Evolutionary conservation across 2,329 filamentous ascomycete genomes (phyloP).

Genomic region (Hymenoscyphus linearis): DNA sequence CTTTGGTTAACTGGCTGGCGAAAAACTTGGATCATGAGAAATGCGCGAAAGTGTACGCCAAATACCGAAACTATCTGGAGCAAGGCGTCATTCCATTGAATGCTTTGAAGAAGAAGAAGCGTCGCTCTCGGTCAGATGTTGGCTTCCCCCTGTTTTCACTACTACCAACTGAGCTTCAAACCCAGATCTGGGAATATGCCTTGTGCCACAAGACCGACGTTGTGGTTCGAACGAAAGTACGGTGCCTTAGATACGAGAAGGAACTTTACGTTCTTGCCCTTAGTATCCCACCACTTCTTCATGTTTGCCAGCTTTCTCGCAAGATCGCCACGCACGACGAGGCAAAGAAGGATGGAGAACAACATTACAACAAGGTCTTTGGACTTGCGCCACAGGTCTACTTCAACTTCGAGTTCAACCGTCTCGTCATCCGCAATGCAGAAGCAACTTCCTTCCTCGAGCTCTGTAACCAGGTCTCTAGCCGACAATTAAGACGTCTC

Average conservation of each 20-base stretch:
- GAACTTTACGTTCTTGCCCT: not conserved
- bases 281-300: not conserved
- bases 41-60: not conserved
- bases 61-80: not conserved
- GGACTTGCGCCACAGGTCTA: not conserved
- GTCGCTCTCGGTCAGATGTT: not conserved
- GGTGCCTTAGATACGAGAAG: not conserved
- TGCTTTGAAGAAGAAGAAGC: not conserved
- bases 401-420: conserved; percentile 15
- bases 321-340: not conserved
- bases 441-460: conserved; percentile 3
- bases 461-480: not conserved
- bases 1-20: not conserved
- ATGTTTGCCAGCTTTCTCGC: not conserved
- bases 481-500: conserved; percentile 1
- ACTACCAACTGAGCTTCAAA: conserved; percentile 8
- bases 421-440: conserved; percentile 12
- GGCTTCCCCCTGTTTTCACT: not conserved
- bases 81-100: not conserved
- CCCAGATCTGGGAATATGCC: conserved; percentile 9
- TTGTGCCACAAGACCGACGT: not conserved
- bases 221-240: not conserved
- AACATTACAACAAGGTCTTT: not conserved
- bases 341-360: too few relatives aligned
- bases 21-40: conserved; percentile 3